phyloP scores from a whole-genome alignment of 2,329 filamentous ascomycete species.

The Dryadomyces sulphureus region DNA sequence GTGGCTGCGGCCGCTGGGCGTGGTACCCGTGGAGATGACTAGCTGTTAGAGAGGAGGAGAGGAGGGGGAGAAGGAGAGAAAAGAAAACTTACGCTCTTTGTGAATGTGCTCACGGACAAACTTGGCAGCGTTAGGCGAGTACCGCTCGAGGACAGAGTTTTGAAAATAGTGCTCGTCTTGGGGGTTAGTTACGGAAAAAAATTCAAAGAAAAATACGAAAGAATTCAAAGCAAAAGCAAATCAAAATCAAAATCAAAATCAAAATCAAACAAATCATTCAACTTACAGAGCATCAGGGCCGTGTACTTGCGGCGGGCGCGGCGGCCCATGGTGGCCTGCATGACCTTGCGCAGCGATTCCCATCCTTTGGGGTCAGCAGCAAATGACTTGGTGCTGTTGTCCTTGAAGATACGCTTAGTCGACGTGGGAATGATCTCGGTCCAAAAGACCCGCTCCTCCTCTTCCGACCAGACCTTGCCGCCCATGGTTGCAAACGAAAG shows the following conservation, averaged over 20 bases:
- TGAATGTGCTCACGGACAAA: constrained; percentile 8
- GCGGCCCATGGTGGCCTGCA: constrained; percentile 12
- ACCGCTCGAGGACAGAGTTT: constrained; percentile 13
- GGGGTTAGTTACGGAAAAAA: not conserved
- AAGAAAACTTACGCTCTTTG: constrained; percentile 2
- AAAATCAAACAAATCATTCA: not conserved
- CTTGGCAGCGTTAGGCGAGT: constrained; percentile 13
- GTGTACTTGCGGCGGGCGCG: constrained; percentile 15
- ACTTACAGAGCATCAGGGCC: constrained; percentile 15
- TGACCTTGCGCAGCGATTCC: constrained; percentile 10
- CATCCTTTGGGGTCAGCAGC: constrained; percentile 10
- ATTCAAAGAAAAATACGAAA: not conserved
- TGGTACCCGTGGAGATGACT: constrained; percentile 2
- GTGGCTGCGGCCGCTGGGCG: constrained; percentile 5
- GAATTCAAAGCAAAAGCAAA: not conserved
- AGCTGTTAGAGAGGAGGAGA: not conserved
- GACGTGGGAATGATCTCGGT: constrained; percentile 14
- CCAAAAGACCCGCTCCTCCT: constrained; percentile 38
- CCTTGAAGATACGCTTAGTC: constrained; percentile 12
- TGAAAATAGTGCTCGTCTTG: constrained; percentile 20
- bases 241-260: too few relatives aligned
- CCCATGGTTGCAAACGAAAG: constrained; percentile 22
- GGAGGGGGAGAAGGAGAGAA: not conserved
- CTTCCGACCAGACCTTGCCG: constrained; percentile 31
- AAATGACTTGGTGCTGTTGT: constrained; percentile 5